These are phyloP conservation scores for Starmerella potacharoeniae DNA, from an alignment of 805 yeast genomes.

Conservation along the genomic window DNA sequence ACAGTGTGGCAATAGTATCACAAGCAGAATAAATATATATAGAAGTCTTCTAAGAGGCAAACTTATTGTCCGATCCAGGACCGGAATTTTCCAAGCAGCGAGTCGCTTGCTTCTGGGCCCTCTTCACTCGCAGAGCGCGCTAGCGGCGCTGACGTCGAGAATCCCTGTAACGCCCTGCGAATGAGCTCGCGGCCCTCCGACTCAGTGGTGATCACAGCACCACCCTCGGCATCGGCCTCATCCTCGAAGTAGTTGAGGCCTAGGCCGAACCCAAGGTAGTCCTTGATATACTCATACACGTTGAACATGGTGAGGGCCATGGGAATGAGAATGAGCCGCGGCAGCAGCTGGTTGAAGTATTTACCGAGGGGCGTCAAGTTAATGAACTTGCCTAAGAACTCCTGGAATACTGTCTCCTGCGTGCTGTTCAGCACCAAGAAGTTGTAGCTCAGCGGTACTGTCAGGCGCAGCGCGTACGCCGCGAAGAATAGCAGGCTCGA, in stretches of 20 bases:
- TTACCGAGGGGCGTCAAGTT: constrained; percentile 65
- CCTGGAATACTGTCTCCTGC: constrained; percentile 48
- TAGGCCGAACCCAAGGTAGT: constrained; percentile 31
- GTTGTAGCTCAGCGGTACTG: constrained; percentile 73
- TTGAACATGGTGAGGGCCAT: constrained; percentile 51
- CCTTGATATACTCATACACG: constrained; percentile 52
- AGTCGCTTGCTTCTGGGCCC: background rate
- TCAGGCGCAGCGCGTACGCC: constrained; percentile 67
- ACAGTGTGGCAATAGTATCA: background rate
- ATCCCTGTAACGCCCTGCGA: constrained; percentile 24
- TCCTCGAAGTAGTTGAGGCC: constrained; percentile 32
- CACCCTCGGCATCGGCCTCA: constrained; percentile 20
- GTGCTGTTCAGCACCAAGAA: constrained; percentile 54
- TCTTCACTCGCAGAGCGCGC: background rate
- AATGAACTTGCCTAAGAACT: constrained; percentile 64
- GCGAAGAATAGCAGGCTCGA: constrained; percentile 67
- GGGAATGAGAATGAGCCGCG: constrained; percentile 64
- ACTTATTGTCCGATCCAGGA: background rate
- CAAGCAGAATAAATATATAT: background rate
- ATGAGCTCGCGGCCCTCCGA: constrained; percentile 30
- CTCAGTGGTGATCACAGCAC: constrained; percentile 15
- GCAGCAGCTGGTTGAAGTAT: constrained; percentile 61
- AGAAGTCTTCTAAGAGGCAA: background rate
- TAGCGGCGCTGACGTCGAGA: background rate
- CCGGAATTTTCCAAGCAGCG: background rate